Evolutionary conservation across 495 filamentous ascomycete species (phyloP).

Genomic region (Neurospora africana): DNA sequence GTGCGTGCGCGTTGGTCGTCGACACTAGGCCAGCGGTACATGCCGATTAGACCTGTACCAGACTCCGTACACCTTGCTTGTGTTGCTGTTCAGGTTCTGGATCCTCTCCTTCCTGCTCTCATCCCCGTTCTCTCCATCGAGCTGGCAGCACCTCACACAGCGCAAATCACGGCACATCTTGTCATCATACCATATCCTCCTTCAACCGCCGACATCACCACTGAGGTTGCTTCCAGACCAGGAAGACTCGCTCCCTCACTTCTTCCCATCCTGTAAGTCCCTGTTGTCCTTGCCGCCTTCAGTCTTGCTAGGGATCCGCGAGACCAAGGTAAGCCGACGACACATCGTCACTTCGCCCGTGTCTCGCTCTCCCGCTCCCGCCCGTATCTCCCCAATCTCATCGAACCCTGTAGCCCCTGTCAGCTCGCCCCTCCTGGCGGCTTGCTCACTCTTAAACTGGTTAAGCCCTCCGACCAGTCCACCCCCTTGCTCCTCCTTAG

Average conservation of each 20-base stretch:
- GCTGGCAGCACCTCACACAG: background rate
- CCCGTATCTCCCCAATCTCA: background rate
- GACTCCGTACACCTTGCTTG: background rate
- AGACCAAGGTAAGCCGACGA: constrained; percentile 7
- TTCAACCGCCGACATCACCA: background rate
- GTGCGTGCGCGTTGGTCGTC: background rate
- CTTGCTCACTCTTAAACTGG: constrained; percentile 23
- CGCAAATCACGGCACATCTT: constrained; percentile 1
- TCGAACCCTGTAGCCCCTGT: background rate
- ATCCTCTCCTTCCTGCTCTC: background rate
- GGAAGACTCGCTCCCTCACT: constrained; percentile 5
- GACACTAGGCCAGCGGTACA: background rate
- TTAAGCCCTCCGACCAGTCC: constrained; percentile 15
- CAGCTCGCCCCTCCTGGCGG: constrained; percentile 1
- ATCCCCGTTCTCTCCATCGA: background rate
- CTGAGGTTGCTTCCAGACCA: background rate
- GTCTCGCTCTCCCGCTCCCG: constrained; percentile 13
- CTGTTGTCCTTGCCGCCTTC: background rate
- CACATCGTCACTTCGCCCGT: constrained; percentile 8
- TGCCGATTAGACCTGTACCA: background rate
- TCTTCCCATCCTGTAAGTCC: constrained; percentile 3
- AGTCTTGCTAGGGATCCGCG: constrained; percentile 2
- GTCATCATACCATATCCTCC: background rate
- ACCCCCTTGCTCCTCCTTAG: constrained; percentile 13
- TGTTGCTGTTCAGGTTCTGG: background rate